A percentile compares a stretch with the other conserved stretches of the same genome.
phyloP scores from a whole-genome alignment of 352 stramenopile species.

The Phytopythium montanum region DNA sequence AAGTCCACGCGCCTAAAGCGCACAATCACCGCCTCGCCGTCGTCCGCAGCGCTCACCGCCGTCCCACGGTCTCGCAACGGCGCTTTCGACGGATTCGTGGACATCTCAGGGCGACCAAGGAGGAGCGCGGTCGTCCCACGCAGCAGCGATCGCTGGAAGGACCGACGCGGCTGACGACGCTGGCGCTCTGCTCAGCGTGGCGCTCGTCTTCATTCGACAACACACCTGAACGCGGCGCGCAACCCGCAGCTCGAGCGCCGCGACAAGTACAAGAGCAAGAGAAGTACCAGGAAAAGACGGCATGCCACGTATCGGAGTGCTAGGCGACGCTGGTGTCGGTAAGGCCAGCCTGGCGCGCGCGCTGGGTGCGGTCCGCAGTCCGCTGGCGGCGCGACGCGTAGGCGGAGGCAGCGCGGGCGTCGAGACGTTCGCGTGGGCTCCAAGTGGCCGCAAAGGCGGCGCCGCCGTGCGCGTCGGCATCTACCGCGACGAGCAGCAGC shows the following conservation, averaged over 20 bases:
- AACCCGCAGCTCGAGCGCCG: too few species aligned
- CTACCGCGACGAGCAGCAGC: constrained; percentile 11
- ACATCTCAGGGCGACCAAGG: not conserved
- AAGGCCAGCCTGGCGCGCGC: constrained; percentile 53
- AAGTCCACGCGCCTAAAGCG: not conserved
- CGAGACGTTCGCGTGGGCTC: constrained; percentile 1
- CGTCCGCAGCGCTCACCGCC: not conserved
- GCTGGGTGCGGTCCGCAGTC: constrained; percentile 25
- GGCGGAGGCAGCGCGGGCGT: not conserved
- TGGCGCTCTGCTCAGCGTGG: not conserved
- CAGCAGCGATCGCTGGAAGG: constrained; percentile 1
- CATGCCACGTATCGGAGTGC: constrained; percentile 30
- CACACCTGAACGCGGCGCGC: too few species aligned
- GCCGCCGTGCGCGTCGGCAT: constrained; percentile 8
- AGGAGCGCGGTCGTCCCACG: not conserved
- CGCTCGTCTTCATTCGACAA: not conserved
- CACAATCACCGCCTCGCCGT: not conserved
- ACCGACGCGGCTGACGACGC: not conserved
- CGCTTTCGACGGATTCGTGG: not conserved
- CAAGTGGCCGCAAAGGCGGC: not conserved
- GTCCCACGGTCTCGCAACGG: not conserved
- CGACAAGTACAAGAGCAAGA: not conserved
- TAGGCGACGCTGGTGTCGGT: constrained; percentile 35
- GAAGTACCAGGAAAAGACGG: not conserved
- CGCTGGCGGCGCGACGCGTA: not conserved